These are phyloP conservation scores for Claviceps arundinis DNA, from an alignment of 2,329 filamentous ascomycete species.

Conservation along the genomic window DNA sequence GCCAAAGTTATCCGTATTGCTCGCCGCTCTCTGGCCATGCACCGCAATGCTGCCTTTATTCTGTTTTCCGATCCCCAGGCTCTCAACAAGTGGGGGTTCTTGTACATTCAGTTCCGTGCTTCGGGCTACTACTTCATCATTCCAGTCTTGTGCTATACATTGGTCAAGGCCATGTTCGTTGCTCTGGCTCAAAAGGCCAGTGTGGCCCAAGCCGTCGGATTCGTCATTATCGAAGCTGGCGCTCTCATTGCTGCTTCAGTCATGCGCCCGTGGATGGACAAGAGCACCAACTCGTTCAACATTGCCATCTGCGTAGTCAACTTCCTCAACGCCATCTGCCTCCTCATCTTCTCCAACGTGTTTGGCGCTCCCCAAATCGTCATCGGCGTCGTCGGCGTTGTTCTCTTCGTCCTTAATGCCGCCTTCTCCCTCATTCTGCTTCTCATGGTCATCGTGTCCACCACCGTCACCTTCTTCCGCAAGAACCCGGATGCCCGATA, in stretches of 20 bases:
- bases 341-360: constrained; percentile 76
- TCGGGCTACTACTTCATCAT: constrained; percentile 93
- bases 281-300: constrained; percentile 94
- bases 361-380: constrained; percentile 77
- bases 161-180: constrained; percentile 86
- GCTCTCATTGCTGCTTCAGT: constrained; percentile 68
- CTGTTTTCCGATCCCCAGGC: constrained; percentile 90
- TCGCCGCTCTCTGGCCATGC: constrained; percentile 75
- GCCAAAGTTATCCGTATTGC: constrained; percentile 84
- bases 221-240: constrained; percentile 70
- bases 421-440: constrained; percentile 71
- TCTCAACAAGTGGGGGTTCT: constrained; percentile 95
- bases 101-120: constrained; percentile 93
- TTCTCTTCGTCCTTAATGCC: constrained; percentile 81
- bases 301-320: constrained; percentile 83
- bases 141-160: constrained; percentile 60
- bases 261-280: constrained; percentile 94
- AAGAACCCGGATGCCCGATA: constrained; percentile 94
- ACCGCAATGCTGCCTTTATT: constrained; percentile 94
- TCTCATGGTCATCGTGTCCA: constrained; percentile 58
- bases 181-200: constrained; percentile 61
- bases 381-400: constrained; percentile 74
- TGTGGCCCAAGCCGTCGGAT: constrained; percentile 64
- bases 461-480: constrained; percentile 58
- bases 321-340: constrained; percentile 80